These are phyloP conservation scores for Trichoderma virens DNA, from an alignment of 495 filamentous ascomycete genomes.

Conservation along the genomic window DNA sequence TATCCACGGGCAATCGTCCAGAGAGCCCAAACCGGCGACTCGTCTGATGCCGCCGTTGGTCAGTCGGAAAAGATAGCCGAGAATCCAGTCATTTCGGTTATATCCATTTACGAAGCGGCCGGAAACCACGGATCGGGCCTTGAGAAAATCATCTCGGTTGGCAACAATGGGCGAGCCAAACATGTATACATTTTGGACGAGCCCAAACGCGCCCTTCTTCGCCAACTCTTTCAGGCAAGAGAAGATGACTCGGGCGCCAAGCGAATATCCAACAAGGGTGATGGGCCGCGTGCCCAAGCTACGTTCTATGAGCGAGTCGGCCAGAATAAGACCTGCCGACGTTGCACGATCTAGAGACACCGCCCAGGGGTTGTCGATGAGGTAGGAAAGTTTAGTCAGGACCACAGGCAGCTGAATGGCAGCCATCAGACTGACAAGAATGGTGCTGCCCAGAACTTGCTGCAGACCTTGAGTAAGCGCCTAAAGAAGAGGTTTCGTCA, in stretches of 20 bases:
- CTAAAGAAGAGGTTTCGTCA: slow-evolving; percentile 30
- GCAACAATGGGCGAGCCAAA: slow-evolving; percentile 91
- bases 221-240: slow-evolving; percentile 84
- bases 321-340: slow-evolving; percentile 84
- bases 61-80: slow-evolving; percentile 93
- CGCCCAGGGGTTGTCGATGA: slow-evolving; percentile 98
- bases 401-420: slow-evolving; percentile 89
- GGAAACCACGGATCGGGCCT: slow-evolving; percentile 69
- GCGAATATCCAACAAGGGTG: slow-evolving; percentile 93
- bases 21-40: slow-evolving; percentile 77
- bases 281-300: slow-evolving; percentile 88
- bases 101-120: slow-evolving; percentile 95
- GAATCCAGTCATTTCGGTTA: slow-evolving; percentile 92
- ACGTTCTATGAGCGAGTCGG: slow-evolving; percentile 85
- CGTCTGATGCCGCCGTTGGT: slow-evolving; percentile 88
- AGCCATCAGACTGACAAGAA: slow-evolving; percentile 83
- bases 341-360: slow-evolving; percentile 87
- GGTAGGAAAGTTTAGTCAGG: slow-evolving; percentile 87
- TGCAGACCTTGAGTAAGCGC: slow-evolving; percentile 93
- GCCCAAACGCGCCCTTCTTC: slow-evolving; percentile 74
- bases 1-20: slow-evolving; percentile 69
- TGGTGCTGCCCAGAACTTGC: slow-evolving; percentile 86
- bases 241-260: slow-evolving; percentile 89
- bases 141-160: slow-evolving; percentile 84
- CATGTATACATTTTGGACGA: slow-evolving; percentile 92